Percentiles rank a stretch among this genome's conserved stretches.
phyloP scores from a whole-genome alignment of 805 yeast species.

The Isabelozyma pseudorhagii region DNA sequence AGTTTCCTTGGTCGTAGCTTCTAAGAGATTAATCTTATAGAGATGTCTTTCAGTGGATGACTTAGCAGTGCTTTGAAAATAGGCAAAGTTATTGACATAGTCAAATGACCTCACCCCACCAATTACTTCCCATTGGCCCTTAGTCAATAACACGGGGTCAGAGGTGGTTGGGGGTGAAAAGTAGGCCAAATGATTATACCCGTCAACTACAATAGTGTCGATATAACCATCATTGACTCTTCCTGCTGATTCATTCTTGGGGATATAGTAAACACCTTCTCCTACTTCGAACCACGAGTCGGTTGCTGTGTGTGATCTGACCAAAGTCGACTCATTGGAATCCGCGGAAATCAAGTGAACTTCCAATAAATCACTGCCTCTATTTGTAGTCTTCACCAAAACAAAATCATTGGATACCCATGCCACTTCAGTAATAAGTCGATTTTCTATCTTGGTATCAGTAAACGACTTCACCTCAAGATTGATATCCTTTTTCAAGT shows the following conservation, averaged over 20 bases:
- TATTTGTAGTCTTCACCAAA: constrained; percentile 58
- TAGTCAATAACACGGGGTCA: constrained; percentile 50
- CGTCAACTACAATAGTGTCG: constrained; percentile 63
- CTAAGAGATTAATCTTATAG: constrained; percentile 58
- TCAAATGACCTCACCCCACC: constrained; percentile 60
- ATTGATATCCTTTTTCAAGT: constrained; percentile 8
- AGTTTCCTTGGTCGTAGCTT: constrained; percentile 26
- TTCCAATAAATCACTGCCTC: constrained; percentile 56
- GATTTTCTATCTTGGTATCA: constrained; percentile 32
- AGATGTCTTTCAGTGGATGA: constrained; percentile 84
- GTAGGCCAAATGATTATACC: constrained; percentile 78
- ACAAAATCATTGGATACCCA: constrained; percentile 55
- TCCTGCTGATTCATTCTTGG: constrained; percentile 31
- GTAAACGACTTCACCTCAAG: constrained; percentile 8
- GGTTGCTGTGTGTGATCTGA: constrained; percentile 44
- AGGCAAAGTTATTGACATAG: constrained; percentile 43
- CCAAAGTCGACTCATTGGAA: constrained; percentile 25
- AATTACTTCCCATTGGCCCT: constrained; percentile 90
- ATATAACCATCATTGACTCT: constrained; percentile 62
- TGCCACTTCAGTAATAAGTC: constrained; percentile 56
- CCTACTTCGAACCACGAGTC: constrained; percentile 61
- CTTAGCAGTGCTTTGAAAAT: constrained; percentile 69
- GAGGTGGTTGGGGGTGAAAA: constrained; percentile 62
- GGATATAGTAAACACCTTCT: constrained; percentile 30
- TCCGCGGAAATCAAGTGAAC: constrained; percentile 42